Conservation (phyloP, 164 flowering plant genomes). For the Chimonanthus praecox region DNA sequence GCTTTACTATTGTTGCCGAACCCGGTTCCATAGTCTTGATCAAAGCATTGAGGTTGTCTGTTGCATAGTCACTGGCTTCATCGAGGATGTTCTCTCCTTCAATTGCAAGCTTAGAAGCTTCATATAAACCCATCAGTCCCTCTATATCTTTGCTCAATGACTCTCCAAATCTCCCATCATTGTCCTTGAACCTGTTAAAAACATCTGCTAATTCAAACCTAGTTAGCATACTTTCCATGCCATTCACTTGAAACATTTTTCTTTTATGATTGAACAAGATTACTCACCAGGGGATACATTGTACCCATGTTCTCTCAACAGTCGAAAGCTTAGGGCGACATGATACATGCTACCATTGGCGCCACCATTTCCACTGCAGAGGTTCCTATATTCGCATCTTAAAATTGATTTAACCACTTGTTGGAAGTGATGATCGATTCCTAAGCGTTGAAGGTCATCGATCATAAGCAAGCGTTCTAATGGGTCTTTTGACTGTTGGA, state of each 20-base stretch:
- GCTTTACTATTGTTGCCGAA: background rate
- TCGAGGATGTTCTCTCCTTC: conserved; percentile 23
- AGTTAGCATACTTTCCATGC: background rate
- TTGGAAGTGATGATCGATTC: conserved; percentile 1
- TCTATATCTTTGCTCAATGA: conserved; percentile 10
- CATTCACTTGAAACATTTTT: no score
- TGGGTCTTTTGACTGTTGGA: background rate
- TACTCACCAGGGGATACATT: background rate
- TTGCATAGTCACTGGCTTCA: conserved; percentile 17
- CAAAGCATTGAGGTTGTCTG: conserved; percentile 6
- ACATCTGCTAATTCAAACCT: conserved; percentile 14
- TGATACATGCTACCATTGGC: background rate
- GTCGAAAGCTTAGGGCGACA: conserved; percentile 4
- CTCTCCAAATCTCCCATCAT: conserved; percentile 20
- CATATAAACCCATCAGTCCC: conserved; percentile 24
- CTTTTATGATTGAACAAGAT: background rate
- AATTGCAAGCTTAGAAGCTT: conserved; percentile 21
- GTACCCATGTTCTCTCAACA: conserved; percentile 6
- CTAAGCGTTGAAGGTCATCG: background rate
- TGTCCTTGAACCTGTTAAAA: conserved; percentile 26
- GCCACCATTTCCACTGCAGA: background rate
- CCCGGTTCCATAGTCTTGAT: background rate
- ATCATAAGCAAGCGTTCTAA: background rate
- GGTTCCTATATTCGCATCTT: background rate
- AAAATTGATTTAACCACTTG: background rate